phyloP scores from a whole-genome alignment of 148 eudicot species.

The Fagopyrum homotropicum region DNA sequence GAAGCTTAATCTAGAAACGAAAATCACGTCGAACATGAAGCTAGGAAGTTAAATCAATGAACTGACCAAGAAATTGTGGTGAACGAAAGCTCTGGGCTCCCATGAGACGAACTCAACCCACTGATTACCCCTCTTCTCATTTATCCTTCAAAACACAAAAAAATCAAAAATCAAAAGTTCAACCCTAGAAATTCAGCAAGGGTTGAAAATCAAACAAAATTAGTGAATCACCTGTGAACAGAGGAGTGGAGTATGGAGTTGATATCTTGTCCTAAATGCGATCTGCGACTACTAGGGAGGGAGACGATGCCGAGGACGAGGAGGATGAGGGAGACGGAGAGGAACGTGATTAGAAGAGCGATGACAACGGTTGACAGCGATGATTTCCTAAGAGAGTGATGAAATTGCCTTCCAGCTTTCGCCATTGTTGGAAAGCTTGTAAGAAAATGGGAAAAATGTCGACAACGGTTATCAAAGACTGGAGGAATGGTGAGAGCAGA shows the following conservation, averaged over 20 bases:
- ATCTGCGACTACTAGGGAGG: conserved; percentile 23
- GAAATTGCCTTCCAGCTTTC: conserved; percentile 36
- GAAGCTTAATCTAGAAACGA: too few species aligned
- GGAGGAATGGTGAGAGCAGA: background rate
- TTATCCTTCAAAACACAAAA: conserved; percentile 4
- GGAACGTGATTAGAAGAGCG: conserved; percentile 30
- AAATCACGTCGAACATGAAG: too few species aligned
- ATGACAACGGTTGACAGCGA: conserved; percentile 38
- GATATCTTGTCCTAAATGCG: conserved; percentile 52
- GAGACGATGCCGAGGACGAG: conserved; percentile 55
- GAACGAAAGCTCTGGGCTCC: conserved; percentile 90
- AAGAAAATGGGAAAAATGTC: background rate
- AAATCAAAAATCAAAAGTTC: background rate
- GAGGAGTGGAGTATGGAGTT: conserved; percentile 42
- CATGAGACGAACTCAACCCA: conserved; percentile 88
- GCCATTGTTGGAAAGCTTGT: conserved; percentile 36
- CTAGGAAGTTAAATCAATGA: background rate
- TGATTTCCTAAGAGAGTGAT: conserved; percentile 32
- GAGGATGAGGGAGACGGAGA: conserved; percentile 42
- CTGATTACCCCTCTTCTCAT: conserved; percentile 43
- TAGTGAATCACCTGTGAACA: conserved; percentile 28
- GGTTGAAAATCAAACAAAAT: background rate
- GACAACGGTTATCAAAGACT: too few species aligned
- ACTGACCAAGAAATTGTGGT: conserved; percentile 78
- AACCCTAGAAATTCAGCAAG: background rate